These are phyloP conservation scores for Sporothrix pallida DNA, from an alignment of 2,329 filamentous ascomycete genomes.

Conservation along the genomic window DNA sequence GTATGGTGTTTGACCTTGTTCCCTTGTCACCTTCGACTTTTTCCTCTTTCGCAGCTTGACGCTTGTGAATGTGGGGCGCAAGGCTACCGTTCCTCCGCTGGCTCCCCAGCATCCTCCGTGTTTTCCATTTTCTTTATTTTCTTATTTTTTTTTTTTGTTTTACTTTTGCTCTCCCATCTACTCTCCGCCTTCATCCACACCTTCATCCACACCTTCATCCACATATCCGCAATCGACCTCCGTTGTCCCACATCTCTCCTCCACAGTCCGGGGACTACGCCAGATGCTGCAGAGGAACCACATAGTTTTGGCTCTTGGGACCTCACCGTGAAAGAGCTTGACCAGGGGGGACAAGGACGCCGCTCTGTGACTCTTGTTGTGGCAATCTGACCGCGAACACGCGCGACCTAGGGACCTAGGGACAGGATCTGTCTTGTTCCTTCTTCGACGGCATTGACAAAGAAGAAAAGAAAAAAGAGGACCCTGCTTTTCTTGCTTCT, in stretches of 20 bases:
- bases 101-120: conserved; percentile 4
- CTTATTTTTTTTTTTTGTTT: neutral
- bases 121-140: neutral
- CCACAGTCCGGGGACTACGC: conserved; percentile 19
- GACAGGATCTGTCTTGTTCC: neutral
- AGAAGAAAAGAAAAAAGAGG: neutral
- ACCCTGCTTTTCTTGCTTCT: neutral
- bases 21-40: neutral
- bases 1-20: neutral
- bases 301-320: neutral
- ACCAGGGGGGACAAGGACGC: conserved; percentile 8
- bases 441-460: neutral
- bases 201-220: neutral
- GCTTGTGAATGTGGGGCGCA: conserved; percentile 7
- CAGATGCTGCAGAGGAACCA: conserved; percentile 16
- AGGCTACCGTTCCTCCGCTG: conserved; percentile 9
- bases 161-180: neutral
- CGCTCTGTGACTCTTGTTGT: conserved; percentile 11
- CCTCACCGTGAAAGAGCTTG: neutral
- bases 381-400: neutral
- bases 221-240: neutral
- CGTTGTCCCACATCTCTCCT: conserved; percentile 18
- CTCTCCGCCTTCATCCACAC: neutral
- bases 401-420: neutral
- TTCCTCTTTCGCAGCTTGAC: neutral